Percentiles rank a stretch among this genome's conserved stretches.
These are phyloP conservation scores for Irpex sp. DNA, from an alignment of 1,284 basidiomycete genomes.

Conservation along the genomic window DNA sequence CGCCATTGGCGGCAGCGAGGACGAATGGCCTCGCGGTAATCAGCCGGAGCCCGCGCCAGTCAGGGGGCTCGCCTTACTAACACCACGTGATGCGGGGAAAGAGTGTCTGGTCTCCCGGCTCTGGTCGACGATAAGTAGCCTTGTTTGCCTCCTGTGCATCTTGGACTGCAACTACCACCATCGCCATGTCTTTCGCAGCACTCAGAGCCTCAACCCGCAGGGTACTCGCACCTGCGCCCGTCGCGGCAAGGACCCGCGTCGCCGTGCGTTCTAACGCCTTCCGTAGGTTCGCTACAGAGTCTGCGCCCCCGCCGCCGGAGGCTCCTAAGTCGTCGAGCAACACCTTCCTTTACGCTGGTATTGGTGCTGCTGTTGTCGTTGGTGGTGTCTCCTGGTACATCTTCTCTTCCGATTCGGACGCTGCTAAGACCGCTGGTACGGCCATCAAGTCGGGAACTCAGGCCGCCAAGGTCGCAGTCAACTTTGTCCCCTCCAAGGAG, in stretches of 20 bases:
- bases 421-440: slow-evolving; percentile 47
- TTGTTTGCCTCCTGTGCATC: background rate
- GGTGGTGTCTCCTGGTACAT: slow-evolving; percentile 54
- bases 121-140: background rate
- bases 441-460: slow-evolving; percentile 57
- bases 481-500: slow-evolving; percentile 67
- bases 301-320: slow-evolving; percentile 21
- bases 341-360: slow-evolving; percentile 49
- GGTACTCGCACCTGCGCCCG: slow-evolving; percentile 32
- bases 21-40: background rate
- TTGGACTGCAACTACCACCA: slow-evolving; percentile 7
- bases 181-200: slow-evolving; percentile 46
- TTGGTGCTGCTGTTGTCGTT: slow-evolving; percentile 48
- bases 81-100: slow-evolving; percentile 13
- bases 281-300: slow-evolving; percentile 56
- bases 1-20: background rate
- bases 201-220: slow-evolving; percentile 45
- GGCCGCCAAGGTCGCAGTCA: slow-evolving; percentile 55
- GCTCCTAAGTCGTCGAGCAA: slow-evolving; percentile 38
- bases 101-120: slow-evolving; percentile 3
- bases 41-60: background rate
- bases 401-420: slow-evolving; percentile 39
- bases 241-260: slow-evolving; percentile 29
- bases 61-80: slow-evolving; percentile 4
- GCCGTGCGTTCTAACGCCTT: slow-evolving; percentile 32